Base-by-base conservation (phyloP, 2,329 filamentous ascomycete species). In the Arthroderma sp. region DNA sequence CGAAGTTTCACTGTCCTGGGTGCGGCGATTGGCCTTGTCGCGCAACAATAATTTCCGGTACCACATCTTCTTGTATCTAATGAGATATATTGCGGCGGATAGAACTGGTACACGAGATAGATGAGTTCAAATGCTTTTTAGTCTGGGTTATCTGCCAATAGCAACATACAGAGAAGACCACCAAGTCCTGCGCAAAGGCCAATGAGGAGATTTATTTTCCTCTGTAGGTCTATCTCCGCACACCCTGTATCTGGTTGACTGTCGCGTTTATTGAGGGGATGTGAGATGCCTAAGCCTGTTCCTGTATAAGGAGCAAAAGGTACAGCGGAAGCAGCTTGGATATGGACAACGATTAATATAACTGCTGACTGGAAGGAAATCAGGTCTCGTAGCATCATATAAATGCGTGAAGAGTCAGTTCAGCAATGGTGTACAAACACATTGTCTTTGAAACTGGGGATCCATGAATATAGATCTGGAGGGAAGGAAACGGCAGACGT, bases 31-130 rank as follows among this genome's bases (percentile, higher is more conserved):
- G 41, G 52, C 21, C 21, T 39, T 37, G 52, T 35, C 54, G 52
- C 28, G 49, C 17, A 23, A 37, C 6, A 19, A 19, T 38, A 55
- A 23, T 25, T 55, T 38, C 21, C 39, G 56, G 37, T 56, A 53
- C 59, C 59, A 58, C 7, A 38, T 44, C 31, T 38, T 56, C 37
- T 44, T 43, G 35, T 54, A 49, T 1, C 38, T 35, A 17, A 52
- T 43, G 21, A 58, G 25, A 11, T 51, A 51, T 33, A 33, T 19
- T 33, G 15, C 28, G 9, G 17, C 23, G 19, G 47, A 51, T 17
- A 51, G 25, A n/a, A 51, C 47, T 51, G 43, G 25, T 31, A 25
- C 47, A 51, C 25, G n/a, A 35, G 11, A 19, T 31, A 15, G 9
- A 19, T 51, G 25, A 51, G 47, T 25, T 9, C n/a, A n/a, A n/a